A percentile compares a stretch with the other conserved stretches of the same genome.
Conservation (phyloP, 2,329 filamentous ascomycete species). For the Lecanicillium sp. region DNA sequence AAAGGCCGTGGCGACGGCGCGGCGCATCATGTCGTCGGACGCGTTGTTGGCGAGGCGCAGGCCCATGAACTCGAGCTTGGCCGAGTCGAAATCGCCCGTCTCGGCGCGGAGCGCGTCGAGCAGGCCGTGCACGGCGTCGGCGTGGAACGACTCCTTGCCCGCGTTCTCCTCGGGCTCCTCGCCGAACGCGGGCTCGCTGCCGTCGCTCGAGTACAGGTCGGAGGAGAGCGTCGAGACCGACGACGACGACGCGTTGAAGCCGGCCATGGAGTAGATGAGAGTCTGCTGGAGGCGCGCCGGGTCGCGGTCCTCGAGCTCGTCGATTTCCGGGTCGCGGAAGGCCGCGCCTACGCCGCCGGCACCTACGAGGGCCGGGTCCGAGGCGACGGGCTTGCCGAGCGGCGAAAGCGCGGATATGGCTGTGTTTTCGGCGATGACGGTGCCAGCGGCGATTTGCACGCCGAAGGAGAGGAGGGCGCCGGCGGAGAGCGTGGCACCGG, state of each 20-base stretch:
- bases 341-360: constrained; percentile 43
- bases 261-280: constrained; percentile 48
- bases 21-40: constrained; percentile 80
- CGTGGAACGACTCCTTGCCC: constrained; percentile 59
- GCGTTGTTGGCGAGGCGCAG: constrained; percentile 89
- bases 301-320: constrained; percentile 45
- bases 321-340: constrained; percentile 42
- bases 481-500: constrained; percentile 59
- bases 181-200: constrained; percentile 62
- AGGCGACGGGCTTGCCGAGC: constrained; percentile 31
- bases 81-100: constrained; percentile 70
- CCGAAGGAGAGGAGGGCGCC: constrained; percentile 77
- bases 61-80: constrained; percentile 85
- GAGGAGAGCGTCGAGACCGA: constrained; percentile 58
- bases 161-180: constrained; percentile 54
- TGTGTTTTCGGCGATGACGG: constrained; percentile 34
- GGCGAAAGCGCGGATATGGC: constrained; percentile 31
- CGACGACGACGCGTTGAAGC: constrained; percentile 47
- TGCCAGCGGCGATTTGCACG: constrained; percentile 62
- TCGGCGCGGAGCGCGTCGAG: constrained; percentile 75
- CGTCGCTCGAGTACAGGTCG: constrained; percentile 58
- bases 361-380: constrained; percentile 44
- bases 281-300: constrained; percentile 47
- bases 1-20: constrained; percentile 79
- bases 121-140: constrained; percentile 81